These are phyloP conservation scores for Diversispora epigaea DNA, from an alignment of 192 early-diverging fungal genomes.

Conservation along the genomic window DNA sequence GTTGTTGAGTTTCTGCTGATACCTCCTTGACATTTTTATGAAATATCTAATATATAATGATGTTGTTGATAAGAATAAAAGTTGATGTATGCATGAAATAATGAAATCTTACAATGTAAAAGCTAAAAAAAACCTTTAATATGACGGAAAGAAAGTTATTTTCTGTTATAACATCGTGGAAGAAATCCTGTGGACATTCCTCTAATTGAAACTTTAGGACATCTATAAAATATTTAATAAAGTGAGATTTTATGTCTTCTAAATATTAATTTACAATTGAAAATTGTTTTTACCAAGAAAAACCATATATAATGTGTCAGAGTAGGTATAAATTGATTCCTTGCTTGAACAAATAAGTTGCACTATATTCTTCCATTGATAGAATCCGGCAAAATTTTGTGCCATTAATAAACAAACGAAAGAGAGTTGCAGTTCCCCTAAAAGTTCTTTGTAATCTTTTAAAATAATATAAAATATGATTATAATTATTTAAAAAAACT, in stretches of 20 bases:
- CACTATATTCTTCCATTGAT: slow-evolving; percentile 85
- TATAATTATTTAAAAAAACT: neutral
- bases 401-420: slow-evolving; percentile 78
- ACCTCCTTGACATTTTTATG: slow-evolving; percentile 33
- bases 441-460: slow-evolving; percentile 48
- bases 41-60: slow-evolving; percentile 36
- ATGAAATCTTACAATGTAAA: slow-evolving; percentile 23
- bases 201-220: slow-evolving; percentile 58
- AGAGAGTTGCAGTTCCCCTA: slow-evolving; percentile 83
- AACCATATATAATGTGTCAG: slow-evolving; percentile 50
- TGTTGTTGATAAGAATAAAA: slow-evolving; percentile 30
- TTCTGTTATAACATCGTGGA: slow-evolving; percentile 61
- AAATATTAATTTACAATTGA: no score
- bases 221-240: slow-evolving; percentile 37
- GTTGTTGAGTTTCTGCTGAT: slow-evolving; percentile 46
- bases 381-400: slow-evolving; percentile 80
- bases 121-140: slow-evolving; percentile 43
- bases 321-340: slow-evolving; percentile 54
- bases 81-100: slow-evolving; percentile 25
- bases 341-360: slow-evolving; percentile 64
- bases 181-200: slow-evolving; percentile 73
- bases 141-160: slow-evolving; percentile 60
- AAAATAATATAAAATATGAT: neutral
- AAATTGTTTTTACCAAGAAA: slow-evolving; percentile 47
- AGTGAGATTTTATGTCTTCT: no score